phyloP scores from a whole-genome alignment of 164 flowering plant genomes.

The Magnolia changhungtana region DNA sequence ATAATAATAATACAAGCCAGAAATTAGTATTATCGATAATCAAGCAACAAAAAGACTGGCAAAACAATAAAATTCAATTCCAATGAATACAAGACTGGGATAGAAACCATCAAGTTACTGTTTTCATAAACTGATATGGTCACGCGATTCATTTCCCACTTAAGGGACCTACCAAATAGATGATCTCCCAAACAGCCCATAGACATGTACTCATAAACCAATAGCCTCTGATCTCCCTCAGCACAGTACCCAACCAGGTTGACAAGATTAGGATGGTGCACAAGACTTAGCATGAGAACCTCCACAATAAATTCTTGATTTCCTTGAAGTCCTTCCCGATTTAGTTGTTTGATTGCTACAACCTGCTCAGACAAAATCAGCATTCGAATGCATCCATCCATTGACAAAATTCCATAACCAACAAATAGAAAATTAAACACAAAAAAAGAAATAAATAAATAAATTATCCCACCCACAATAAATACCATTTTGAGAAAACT shows the following conservation, averaged over 20 bases:
- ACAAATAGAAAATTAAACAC: no score
- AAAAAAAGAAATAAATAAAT: not conserved
- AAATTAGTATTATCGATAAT: no score
- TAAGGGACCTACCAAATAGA: slow-evolving; percentile 55
- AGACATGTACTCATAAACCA: slow-evolving; percentile 88
- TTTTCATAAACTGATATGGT: not conserved
- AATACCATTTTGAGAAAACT: not conserved
- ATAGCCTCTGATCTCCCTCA: slow-evolving; percentile 78
- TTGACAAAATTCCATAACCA: not conserved
- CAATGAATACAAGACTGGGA: no score
- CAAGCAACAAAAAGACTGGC: no score
- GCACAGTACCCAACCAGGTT: slow-evolving; percentile 80
- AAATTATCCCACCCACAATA: not conserved
- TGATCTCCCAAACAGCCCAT: slow-evolving; percentile 85
- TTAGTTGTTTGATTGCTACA: slow-evolving; percentile 68
- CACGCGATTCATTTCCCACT: not conserved
- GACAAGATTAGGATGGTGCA: slow-evolving; percentile 83
- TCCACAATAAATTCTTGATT: slow-evolving; percentile 83
- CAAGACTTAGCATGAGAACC: slow-evolving; percentile 80
- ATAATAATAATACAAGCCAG: no score
- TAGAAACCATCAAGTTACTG: no score
- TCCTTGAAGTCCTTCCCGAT: slow-evolving; percentile 68
- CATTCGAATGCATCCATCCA: not conserved
- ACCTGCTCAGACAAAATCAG: slow-evolving; percentile 28
- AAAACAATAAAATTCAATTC: no score